Conservation (phyloP, 2,329 filamentous ascomycete genomes). For the Colletotrichum simmondsii region DNA sequence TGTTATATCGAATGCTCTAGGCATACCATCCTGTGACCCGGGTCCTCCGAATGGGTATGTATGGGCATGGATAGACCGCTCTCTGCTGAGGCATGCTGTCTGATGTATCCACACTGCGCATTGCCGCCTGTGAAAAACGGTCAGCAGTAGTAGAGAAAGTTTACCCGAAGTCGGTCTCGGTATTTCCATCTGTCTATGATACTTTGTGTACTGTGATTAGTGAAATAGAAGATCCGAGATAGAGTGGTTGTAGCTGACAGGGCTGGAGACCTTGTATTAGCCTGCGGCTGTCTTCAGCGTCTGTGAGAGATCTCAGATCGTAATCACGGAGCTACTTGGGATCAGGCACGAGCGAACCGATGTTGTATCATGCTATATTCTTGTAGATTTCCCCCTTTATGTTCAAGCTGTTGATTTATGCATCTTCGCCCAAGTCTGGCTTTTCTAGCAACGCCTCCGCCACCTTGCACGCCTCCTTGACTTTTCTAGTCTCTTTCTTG, state of each 20-base stretch:
- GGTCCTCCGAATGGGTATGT: background rate
- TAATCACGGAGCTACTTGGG: background rate
- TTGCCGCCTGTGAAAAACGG: background rate
- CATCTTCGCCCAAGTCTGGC: constrained; percentile 21
- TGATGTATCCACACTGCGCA: background rate
- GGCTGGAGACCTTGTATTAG: background rate
- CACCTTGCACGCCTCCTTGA: constrained; percentile 59
- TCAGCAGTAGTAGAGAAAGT: background rate
- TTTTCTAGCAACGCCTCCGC: constrained; percentile 50
- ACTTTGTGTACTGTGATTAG: background rate
- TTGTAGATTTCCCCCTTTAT: background rate
- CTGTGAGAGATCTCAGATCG: background rate
- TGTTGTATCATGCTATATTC: background rate
- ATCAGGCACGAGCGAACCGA: background rate
- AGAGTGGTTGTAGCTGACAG: background rate
- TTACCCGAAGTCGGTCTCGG: background rate
- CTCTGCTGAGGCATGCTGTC: background rate
- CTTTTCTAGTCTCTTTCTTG: constrained; percentile 57
- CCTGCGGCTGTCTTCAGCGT: background rate
- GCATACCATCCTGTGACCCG: background rate
- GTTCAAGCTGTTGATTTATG: background rate
- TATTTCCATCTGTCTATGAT: background rate
- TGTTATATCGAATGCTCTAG: background rate
- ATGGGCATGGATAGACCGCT: background rate
- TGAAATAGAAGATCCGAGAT: background rate